A percentile compares a stretch with the other conserved stretches of the same genome.
Conservation (phyloP, 768 basidiomycete species). For the Lactarius akahatsu region DNA sequence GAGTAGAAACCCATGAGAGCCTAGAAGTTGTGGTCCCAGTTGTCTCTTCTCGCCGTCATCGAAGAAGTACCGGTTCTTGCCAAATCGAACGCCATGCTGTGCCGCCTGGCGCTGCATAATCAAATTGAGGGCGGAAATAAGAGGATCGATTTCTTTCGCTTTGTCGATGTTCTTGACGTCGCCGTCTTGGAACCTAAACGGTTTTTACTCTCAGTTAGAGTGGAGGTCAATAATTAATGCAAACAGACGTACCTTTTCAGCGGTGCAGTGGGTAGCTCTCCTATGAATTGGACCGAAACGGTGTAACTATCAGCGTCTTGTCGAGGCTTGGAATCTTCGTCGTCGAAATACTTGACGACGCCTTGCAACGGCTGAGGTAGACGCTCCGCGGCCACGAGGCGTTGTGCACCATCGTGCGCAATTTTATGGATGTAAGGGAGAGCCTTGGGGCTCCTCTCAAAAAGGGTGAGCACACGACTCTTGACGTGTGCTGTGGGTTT, state of each 20-base stretch:
- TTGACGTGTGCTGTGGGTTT: conserved; percentile 39
- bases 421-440: conserved; percentile 42
- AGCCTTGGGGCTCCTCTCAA: conserved; percentile 45
- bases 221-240: not conserved
- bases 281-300: conserved; percentile 38
- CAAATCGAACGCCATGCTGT: conserved; percentile 57
- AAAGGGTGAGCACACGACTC: conserved; percentile 52
- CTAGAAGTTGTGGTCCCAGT: conserved; percentile 42
- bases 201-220: not conserved
- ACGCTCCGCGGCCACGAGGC: conserved; percentile 42
- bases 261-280: conserved; percentile 35
- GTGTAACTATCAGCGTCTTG: conserved; percentile 44
- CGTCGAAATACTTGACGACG: conserved; percentile 40
- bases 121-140: conserved; percentile 64
- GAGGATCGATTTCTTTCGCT: conserved; percentile 53
- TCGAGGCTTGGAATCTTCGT: conserved; percentile 39
- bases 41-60: conserved; percentile 28
- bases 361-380: conserved; percentile 42
- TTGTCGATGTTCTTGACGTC: conserved; percentile 47
- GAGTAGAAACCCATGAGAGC: conserved; percentile 52
- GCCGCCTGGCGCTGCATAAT: conserved; percentile 57
- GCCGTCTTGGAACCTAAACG: conserved; percentile 57
- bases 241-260: conserved; percentile 38
- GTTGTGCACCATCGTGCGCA: conserved; percentile 48
- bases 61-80: conserved; percentile 69